phyloP scores from a whole-genome alignment of 371 early-diverging fungal genomes.

The Mucor piriformis region DNA sequence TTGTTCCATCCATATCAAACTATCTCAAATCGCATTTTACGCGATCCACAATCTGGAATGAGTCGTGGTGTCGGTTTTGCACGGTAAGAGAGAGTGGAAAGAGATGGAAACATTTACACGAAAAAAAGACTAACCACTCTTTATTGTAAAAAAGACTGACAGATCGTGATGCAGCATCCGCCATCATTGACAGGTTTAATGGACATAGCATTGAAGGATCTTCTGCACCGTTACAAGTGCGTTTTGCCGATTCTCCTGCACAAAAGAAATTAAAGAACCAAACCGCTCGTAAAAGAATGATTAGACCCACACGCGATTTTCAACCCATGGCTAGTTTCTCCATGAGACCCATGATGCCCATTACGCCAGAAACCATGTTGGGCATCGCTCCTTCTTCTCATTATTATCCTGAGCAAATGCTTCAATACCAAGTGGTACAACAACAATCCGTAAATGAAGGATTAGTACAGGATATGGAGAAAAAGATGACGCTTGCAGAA shows the following conservation, averaged over 20 bases:
- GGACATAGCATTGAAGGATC: constrained; percentile 64
- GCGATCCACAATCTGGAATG: constrained; percentile 59
- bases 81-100: constrained; percentile 40
- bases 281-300: constrained; percentile 46
- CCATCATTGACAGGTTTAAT: constrained; percentile 73
- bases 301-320: constrained; percentile 35
- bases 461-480: constrained; percentile 13
- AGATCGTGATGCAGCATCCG: constrained; percentile 67
- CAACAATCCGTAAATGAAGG: constrained; percentile 9
- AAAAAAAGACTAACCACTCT: too few relatives aligned
- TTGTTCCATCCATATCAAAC: constrained; percentile 70
- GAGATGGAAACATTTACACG: background rate
- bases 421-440: background rate
- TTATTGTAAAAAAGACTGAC: constrained; percentile 60
- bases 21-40: constrained; percentile 73
- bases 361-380: constrained; percentile 55
- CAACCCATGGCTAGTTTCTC: constrained; percentile 37
- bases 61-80: constrained; percentile 86
- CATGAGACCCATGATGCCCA: constrained; percentile 46
- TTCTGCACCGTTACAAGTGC: constrained; percentile 73
- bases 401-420: constrained; percentile 15
- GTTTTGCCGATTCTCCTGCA: constrained; percentile 81
- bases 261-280: constrained; percentile 79
- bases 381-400: constrained; percentile 33
- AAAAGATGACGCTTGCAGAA: constrained; percentile 6